Conservation (phyloP, 2,329 filamentous ascomycete species). For the Phaeophleospora eucalypticola region DNA sequence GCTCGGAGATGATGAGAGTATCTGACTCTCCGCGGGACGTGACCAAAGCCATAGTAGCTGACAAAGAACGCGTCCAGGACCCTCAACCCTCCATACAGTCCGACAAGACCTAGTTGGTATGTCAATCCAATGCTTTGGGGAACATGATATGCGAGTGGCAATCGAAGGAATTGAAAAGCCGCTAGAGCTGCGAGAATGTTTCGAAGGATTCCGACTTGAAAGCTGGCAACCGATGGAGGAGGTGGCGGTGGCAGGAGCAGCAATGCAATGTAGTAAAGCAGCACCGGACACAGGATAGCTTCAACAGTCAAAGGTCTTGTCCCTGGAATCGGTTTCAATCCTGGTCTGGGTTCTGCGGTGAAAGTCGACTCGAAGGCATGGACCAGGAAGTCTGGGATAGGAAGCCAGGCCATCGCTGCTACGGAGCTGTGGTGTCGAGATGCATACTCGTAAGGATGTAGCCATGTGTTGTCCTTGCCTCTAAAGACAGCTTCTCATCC, state of each 20-base stretch:
- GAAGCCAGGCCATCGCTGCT: neutral
- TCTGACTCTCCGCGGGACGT: slow-evolving; percentile 41
- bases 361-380: slow-evolving; percentile 19
- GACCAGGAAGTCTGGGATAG: slow-evolving; percentile 19
- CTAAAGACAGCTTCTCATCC: neutral
- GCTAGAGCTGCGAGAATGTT: slow-evolving; percentile 37
- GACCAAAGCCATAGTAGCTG: slow-evolving; percentile 38
- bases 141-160: slow-evolving; percentile 42
- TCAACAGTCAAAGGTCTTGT: slow-evolving; percentile 38
- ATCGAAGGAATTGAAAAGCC: slow-evolving; percentile 39
- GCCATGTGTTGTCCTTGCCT: neutral
- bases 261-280: slow-evolving; percentile 42
- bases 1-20: slow-evolving; percentile 36
- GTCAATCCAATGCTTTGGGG: slow-evolving; percentile 44
- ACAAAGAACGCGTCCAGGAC: slow-evolving; percentile 45
- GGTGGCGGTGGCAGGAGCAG: slow-evolving; percentile 40
- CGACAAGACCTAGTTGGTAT: slow-evolving; percentile 43
- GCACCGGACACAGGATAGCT: slow-evolving; percentile 38
- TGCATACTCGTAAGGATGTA: neutral
- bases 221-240: slow-evolving; percentile 32
- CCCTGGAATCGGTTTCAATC: slow-evolving; percentile 40
- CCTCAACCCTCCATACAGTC: slow-evolving; percentile 40
- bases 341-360: slow-evolving; percentile 33
- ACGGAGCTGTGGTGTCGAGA: neutral
- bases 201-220: slow-evolving; percentile 31